Conservation (phyloP, 768 basidiomycete species). For the Polyporus arcularius region DNA sequence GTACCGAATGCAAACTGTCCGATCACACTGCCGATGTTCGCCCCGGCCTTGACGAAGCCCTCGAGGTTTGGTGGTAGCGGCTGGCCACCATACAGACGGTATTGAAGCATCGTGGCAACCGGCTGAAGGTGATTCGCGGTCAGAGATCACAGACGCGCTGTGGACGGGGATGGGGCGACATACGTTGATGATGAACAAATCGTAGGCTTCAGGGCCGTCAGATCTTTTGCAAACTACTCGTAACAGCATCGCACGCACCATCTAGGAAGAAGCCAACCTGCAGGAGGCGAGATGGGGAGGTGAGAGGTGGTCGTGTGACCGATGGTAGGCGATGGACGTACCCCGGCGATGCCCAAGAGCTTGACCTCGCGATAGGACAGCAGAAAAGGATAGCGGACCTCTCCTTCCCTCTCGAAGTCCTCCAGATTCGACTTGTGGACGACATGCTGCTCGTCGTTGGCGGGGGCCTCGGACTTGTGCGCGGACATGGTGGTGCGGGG, state of each 20-base stretch:
- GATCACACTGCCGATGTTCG: slow-evolving; percentile 74
- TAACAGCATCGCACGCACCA: slow-evolving; percentile 39
- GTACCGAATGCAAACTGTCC: slow-evolving; percentile 66
- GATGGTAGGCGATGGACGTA: slow-evolving; percentile 31
- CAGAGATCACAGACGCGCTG: background rate
- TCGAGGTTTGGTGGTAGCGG: slow-evolving; percentile 54
- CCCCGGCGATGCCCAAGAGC: slow-evolving; percentile 61
- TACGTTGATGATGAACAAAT: slow-evolving; percentile 72
- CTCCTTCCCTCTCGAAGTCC: slow-evolving; percentile 35
- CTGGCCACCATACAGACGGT: slow-evolving; percentile 55
- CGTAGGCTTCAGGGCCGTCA: slow-evolving; percentile 50
- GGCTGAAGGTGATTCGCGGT: slow-evolving; percentile 39
- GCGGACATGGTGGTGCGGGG: slow-evolving; percentile 1
- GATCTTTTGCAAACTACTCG: background rate
- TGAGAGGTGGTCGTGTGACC: slow-evolving; percentile 14
- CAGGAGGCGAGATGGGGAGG: background rate
- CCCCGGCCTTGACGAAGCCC: slow-evolving; percentile 65
- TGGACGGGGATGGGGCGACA: slow-evolving; percentile 21
- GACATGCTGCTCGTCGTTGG: slow-evolving; percentile 2
- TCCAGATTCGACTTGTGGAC: slow-evolving; percentile 28
- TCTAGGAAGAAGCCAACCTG: slow-evolving; percentile 75
- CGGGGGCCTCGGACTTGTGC: background rate
- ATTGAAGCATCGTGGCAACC: slow-evolving; percentile 68
- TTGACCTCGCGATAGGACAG: slow-evolving; percentile 54
- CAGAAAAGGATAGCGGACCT: slow-evolving; percentile 38